Conservation (phyloP, 23 red algal species). For the Gracilaria caudata region DNA sequence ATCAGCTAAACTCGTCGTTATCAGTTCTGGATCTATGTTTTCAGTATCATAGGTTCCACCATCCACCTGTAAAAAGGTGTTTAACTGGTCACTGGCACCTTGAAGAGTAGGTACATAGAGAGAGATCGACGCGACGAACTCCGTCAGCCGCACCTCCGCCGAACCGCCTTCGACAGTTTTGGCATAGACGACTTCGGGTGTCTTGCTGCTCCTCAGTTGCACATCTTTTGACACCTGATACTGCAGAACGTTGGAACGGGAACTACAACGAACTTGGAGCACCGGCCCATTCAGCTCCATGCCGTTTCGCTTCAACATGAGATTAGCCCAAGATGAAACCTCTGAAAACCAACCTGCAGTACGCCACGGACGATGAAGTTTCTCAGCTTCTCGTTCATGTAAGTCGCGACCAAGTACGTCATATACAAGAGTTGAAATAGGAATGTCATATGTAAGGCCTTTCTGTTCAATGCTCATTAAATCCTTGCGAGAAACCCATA, state of each 20-base stretch:
- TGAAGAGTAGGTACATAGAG: not conserved
- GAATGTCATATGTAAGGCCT: slow-evolving; percentile 1
- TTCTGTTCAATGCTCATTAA: slow-evolving; percentile 2
- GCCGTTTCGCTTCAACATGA: slow-evolving; percentile 4
- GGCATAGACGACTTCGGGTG: not conserved
- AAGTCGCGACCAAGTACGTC: slow-evolving; percentile 1
- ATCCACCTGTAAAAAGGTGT: not conserved
- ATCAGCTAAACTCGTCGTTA: not conserved
- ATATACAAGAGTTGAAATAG: not conserved
- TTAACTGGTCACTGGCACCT: not conserved
- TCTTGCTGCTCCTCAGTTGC: not conserved
- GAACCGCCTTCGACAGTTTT: not conserved
- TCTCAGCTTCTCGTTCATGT: not conserved
- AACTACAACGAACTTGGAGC: not conserved
- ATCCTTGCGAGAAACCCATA: not conserved
- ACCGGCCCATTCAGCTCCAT: not conserved
- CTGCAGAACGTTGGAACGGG: not conserved
- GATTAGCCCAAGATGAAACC: slow-evolving; percentile 11
- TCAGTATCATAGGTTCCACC: slow-evolving; percentile 9
- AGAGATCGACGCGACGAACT: not conserved
- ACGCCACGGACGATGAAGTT: not conserved
- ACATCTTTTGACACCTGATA: not conserved
- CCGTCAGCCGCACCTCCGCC: not conserved
- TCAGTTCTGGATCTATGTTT: not conserved
- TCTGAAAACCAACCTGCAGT: slow-evolving; percentile 8